Percentiles rank a stretch among this genome's conserved stretches.
Conservation (phyloP, 768 basidiomycete species). For the Leccinum aurantiacum region DNA sequence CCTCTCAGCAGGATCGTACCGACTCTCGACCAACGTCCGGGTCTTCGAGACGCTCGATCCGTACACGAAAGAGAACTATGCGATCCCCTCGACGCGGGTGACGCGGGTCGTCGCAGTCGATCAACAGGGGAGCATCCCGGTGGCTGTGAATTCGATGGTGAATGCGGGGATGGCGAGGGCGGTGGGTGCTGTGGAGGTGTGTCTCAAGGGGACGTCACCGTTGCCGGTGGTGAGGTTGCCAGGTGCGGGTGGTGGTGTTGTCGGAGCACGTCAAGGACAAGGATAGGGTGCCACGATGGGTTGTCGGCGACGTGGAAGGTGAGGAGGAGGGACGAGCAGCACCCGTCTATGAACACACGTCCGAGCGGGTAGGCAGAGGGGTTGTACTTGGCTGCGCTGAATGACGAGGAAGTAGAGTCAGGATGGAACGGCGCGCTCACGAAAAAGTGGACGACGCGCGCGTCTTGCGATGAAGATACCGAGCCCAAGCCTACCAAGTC, state of each 20-base stretch:
- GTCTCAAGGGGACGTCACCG: too few relatives aligned
- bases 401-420: slow-evolving; percentile 49
- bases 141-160: slow-evolving; percentile 81
- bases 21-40: slow-evolving; percentile 67
- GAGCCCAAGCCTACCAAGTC: slow-evolving; percentile 25
- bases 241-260: too few relatives aligned
- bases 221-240: too few relatives aligned
- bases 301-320: too few relatives aligned
- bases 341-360: slow-evolving; percentile 84
- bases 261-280: too few relatives aligned
- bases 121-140: slow-evolving; percentile 81
- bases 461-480: slow-evolving; percentile 33
- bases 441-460: slow-evolving; percentile 70
- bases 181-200: slow-evolving; percentile 35
- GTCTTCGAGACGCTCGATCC: slow-evolving; percentile 95
- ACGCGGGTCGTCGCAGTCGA: slow-evolving; percentile 84
- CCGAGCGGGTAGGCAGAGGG: slow-evolving; percentile 72
- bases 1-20: slow-evolving; percentile 49
- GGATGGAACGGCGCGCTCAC: slow-evolving; percentile 83
- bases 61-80: slow-evolving; percentile 89
- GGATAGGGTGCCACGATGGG: too few relatives aligned
- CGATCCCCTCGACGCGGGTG: slow-evolving; percentile 90
- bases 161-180: slow-evolving; percentile 75
- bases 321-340: slow-evolving; percentile 28
- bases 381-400: slow-evolving; percentile 72